Evolutionary conservation across 352 stramenopile species (phyloP), one percentile per base, ranked within the genome.

Genomic region (Saprolegnia parasitica): DNA sequence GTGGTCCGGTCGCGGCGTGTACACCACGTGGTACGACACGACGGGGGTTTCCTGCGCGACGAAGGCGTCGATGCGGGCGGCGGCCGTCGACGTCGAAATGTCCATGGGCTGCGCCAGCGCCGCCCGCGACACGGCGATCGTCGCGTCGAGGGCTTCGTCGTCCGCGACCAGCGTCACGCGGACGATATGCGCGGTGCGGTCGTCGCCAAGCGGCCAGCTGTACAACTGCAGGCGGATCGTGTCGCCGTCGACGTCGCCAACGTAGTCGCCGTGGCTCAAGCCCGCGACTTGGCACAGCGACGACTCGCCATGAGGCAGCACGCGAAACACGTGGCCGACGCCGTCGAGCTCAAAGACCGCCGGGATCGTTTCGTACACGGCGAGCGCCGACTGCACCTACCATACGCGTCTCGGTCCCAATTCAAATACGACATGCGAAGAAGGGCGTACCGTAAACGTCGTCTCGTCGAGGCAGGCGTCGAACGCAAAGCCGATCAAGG

Each of bases 301-400:
- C 21, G 81, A 78, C 47, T 79, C 67, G 42, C 84, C 84, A 65
- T 90, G 84, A 21, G 78, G 75, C 16, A 84, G 79, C n/a, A 83
- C 57, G 5, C 81, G 81, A 72, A 86, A 89, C 40, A 88, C 72
- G n/a, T 81, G 81, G 42, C 79, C 81, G 18, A 32, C 24, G 45
- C 78, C 77, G 62, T 92, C 82, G 32, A 92, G 67, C 8, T 89
- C 74, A 32, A 92, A 66, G 16, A 55, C 55, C 68, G 63, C 54
- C 39, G 42, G 10, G 21, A 70, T 70, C 26, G 63, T 70, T 20
- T 50, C 6, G 49, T 70, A 70, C 20, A 63, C 13, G 29, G 24
- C 9, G 15, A 70, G 18, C 10, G 24, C 23, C 63, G 63, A 60
- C 1, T 24, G 35, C 20, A 70, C 46, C 52, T 60, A 24, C 21